Conservation (phyloP, 2,329 filamentous ascomycete species). For the Beauveria varroae region DNA sequence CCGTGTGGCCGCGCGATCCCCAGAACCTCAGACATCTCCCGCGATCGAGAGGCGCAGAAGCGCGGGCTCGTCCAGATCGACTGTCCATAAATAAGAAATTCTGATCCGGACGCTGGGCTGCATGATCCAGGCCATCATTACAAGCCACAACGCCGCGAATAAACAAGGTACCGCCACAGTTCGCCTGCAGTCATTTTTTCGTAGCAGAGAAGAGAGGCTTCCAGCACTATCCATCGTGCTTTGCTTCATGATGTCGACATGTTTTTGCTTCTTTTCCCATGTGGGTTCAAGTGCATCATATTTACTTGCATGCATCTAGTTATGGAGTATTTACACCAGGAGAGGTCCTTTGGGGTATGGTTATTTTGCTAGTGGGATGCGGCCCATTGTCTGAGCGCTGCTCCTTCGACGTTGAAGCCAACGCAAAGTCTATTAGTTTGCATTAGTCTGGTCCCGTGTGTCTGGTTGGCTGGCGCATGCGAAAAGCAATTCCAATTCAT, state of each 20-base stretch:
- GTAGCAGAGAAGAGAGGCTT: too few species aligned
- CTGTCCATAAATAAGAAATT: background rate
- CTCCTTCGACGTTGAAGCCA: too few species aligned
- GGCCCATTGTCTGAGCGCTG: too few species aligned
- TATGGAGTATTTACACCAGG: too few species aligned
- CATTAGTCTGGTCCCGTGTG: too few species aligned
- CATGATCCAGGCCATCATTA: background rate
- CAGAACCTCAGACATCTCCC: background rate
- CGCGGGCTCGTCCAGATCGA: background rate
- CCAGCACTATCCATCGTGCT: too few species aligned
- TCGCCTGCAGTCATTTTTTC: background rate
- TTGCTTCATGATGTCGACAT: background rate
- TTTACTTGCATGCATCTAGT: background rate
- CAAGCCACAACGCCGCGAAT: constrained; percentile 3
- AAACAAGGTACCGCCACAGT: background rate
- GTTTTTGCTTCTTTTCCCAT: background rate
- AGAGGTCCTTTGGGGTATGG: too few species aligned
- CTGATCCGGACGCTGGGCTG: background rate
- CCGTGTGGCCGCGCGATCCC: background rate
- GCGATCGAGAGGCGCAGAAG: background rate
- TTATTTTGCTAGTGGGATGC: too few species aligned
- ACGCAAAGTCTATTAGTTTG: too few species aligned
- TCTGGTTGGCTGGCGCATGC: too few species aligned
- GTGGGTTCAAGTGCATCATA: background rate
- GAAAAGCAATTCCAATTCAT: too few species aligned